Evolutionary conservation across 805 yeast genomes (phyloP), one percentile per base, ranked within the genome.

Genomic region (Saccharomycopsis sp.): DNA sequence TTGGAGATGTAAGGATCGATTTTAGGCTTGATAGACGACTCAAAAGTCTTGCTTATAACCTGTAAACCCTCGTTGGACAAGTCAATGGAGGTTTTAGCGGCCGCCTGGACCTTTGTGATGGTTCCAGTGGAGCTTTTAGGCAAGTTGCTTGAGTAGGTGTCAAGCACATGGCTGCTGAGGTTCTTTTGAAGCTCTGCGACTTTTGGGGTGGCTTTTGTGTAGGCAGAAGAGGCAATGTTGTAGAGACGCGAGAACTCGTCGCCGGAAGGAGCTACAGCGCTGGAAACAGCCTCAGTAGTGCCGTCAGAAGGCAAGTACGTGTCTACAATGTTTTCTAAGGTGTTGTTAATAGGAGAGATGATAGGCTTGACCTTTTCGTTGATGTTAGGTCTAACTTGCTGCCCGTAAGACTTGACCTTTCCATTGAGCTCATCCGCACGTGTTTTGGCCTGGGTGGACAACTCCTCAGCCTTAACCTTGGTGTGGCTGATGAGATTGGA

Each of bases 371-470:
- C 64, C 55, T 44, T 60, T 15, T 55, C 62, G 54, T 50, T 52
- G 44, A 63, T 61, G 20, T 47, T 46, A 12, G 64, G 64, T 47
- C 62, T 58, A n/a, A 58, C 55, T 40, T 51, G 56, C 2, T 51
- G 48, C n/a, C 57, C 55, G 53, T 46, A 51, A 23, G 48, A 12
- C 46, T 50, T 62, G 41, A 55, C 61, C 24, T 46, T 56, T 1
- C 71, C 65, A 78, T 79, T 67, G 77, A 79, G 75, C 74, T 70
- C 80, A 75, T 68, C 51, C 8, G 51, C 53, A 5, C 12, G 5
- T 29, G 37, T 29, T 29, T 29, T 29, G 37, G 37, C 37, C 37
- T 29, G 37, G 5, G 15, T 52, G 24, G 14, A 50, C 57, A 51
- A 47, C 44, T 46, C 23, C 47, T 59, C 55, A 44, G 58, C 52